These are phyloP conservation scores for Syzygium jambos DNA, from an alignment of 345 rosid genomes.

Conservation along the genomic window DNA sequence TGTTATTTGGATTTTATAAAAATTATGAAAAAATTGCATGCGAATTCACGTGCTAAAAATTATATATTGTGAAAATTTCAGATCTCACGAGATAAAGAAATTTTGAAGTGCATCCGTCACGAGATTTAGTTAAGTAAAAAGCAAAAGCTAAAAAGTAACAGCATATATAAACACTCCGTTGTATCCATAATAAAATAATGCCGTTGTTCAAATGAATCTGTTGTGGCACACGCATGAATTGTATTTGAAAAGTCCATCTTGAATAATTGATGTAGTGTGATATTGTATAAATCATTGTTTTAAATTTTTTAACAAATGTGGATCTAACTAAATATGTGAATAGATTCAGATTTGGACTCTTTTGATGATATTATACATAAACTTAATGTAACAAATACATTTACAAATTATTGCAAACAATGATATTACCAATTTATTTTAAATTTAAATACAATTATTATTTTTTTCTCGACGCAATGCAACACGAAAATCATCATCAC, in stretches of 20 bases:
- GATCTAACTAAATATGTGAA: too few species aligned
- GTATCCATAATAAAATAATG: too few species aligned
- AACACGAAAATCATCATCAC: not conserved
- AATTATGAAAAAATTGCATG: not conserved
- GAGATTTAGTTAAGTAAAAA: too few species aligned
- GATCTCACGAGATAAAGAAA: not conserved
- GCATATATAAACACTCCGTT: not conserved
- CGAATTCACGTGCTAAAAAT: not conserved
- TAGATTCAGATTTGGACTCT: not conserved
- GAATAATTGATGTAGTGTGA: not conserved
- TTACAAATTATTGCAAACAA: not conserved
- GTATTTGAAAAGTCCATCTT: not conserved
- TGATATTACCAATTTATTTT: not conserved
- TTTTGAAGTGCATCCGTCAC: not conserved
- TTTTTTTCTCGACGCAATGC: not conserved
- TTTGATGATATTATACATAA: not conserved
- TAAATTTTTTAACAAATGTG: too few species aligned
- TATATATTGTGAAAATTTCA: not conserved
- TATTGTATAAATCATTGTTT: not conserved
- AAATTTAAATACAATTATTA: too few species aligned
- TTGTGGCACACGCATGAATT: not conserved
- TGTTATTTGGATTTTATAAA: not conserved
- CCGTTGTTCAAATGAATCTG: not conserved
- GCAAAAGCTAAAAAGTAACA: not conserved
- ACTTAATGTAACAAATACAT: not conserved